Base-by-base conservation (phyloP, 192 early-diverging fungal species). In the Lunasporangiospora selenospora region DNA sequence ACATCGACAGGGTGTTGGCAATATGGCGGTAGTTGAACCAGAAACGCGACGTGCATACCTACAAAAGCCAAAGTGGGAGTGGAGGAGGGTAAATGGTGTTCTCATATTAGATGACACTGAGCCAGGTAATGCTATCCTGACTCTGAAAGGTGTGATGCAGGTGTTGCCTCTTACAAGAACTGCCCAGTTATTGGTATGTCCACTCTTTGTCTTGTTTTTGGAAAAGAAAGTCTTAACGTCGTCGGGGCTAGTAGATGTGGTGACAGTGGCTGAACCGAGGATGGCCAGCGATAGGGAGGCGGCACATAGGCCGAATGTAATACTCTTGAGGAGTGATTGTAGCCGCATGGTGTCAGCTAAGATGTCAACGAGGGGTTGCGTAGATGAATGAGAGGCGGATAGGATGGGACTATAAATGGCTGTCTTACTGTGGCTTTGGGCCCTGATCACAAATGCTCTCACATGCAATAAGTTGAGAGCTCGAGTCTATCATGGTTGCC, bases 11-110 rank as follows among this genome's bases (percentile, higher is more conserved):
- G 9, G 96, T 95, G 73, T 99, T 99, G 67, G 98, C 96, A 46
- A 97, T 96, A 77, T 99, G 98, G 13, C 95, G 81, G 78, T 99
- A 99, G 79, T 99, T 99, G 85, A 99, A 98, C 98, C 98, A 99
- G 78, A 97, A 99, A 8, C 98, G 88, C 12, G 98, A 99, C 3
- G 98, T 96, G 81, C 94, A 93, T 24, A 96, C 92, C 90, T 92
- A 53, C 15, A 6, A 54, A 50, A n/a, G 51, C 45, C n/a, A n/a
- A n/a, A n/a, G n/a, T n/a, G n/a, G n/a, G n/a, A n/a, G n/a, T n/a
- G n/a, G n/a, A n/a, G n/a, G n/a, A n/a, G n/a, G n/a, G n/a, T n/a
- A n/a, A n/a, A n/a, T n/a, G n/a, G n/a, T n/a, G n/a, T n/a, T n/a
- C n/a, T n/a, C n/a, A n/a, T n/a, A n/a, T n/a, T n/a, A n/a, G n/a